Base-by-base conservation (phyloP, 176 grass and related monocot species). In the Alloteropsis semialata region DNA sequence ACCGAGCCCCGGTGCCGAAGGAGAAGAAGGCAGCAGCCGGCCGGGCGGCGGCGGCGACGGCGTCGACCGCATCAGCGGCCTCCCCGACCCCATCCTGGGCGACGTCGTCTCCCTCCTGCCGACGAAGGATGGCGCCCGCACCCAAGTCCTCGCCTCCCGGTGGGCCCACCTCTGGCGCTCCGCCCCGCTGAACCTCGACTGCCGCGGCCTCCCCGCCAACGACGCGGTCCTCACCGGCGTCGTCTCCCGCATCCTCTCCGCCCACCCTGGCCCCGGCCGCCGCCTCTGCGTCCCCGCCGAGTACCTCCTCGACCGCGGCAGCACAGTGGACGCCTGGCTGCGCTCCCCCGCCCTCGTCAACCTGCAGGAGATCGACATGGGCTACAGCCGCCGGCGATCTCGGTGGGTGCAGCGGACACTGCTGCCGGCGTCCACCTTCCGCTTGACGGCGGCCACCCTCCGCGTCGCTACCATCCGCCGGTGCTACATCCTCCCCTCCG, bases 341-440 rank as follows among this genome's bases (percentile, higher is more conserved):
- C 21, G 5, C 0, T 44, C 38, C 13, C 38, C 41, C 6, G 39
- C n/a, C 13, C 41, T 70, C 67, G 22, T 28, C 38, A 45, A 28
- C 22, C 67, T 70, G 4, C 41, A 44, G 11, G n/a, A 70, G 67
- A 25, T 70, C 7, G 67, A 70, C 1, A 17, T 43, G n/a, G n/a
- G n/a, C n/a, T n/a, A n/a, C n/a, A n/a, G n/a, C n/a, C n/a, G n/a
- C n/a, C n/a, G n/a, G n/a, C n/a, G n/a, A n/a, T n/a, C n/a, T n/a
- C n/a, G n/a, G n/a, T n/a, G n/a, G n/a, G n/a, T n/a, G n/a, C n/a
- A n/a, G n/a, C n/a, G n/a, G n/a, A n/a, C n/a, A n/a, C n/a, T n/a
- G 50, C 89, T 74, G 0, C 66, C 68, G 19, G 80, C 75, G 36
- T 68, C 72, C 18, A 17, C 69, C 70, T 87, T 89, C 67, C 80